These are phyloP conservation scores for Brassica nigra DNA, from an alignment of 345 rosid genomes.

Conservation along the genomic window DNA sequence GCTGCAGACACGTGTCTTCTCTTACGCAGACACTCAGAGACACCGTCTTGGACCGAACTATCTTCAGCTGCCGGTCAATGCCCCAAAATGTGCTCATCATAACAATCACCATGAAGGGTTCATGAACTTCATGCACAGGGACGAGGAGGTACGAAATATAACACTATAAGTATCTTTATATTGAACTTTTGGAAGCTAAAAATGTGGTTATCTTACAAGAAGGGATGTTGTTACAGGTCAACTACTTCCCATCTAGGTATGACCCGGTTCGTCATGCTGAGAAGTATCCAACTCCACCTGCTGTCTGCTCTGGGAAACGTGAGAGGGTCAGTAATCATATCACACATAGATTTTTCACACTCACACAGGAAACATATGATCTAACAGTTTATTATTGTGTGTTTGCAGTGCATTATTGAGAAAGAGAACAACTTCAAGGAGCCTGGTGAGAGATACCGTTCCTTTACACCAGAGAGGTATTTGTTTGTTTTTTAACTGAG, in stretches of 20 bases:
- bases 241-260: conserved; percentile 92
- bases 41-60: conserved; percentile 99
- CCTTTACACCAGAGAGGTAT: conserved; percentile 81
- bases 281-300: conserved; percentile 67
- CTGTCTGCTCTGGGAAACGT: conserved; percentile 66
- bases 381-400: not conserved
- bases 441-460: conserved; percentile 88
- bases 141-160: conserved; percentile 68
- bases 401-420: conserved; percentile 61
- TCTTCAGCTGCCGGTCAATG: conserved; percentile 90
- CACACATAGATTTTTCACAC: not conserved
- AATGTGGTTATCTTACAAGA: conserved; percentile 18
- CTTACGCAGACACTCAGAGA: conserved; percentile 94
- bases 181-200: not conserved
- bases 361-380: not conserved
- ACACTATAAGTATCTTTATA: not conserved
- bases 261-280: conserved; percentile 90
- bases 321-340: conserved; percentile 67
- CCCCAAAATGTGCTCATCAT: conserved; percentile 94
- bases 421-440: conserved; percentile 94
- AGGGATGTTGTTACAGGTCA: conserved; percentile 52
- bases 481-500: not conserved
- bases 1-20: conserved; percentile 87
- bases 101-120: conserved; percentile 93
- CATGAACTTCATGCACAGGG: conserved; percentile 94